Base-by-base conservation (phyloP, 2,329 filamentous ascomycete species). In the Talaromyces rugulosus region DNA sequence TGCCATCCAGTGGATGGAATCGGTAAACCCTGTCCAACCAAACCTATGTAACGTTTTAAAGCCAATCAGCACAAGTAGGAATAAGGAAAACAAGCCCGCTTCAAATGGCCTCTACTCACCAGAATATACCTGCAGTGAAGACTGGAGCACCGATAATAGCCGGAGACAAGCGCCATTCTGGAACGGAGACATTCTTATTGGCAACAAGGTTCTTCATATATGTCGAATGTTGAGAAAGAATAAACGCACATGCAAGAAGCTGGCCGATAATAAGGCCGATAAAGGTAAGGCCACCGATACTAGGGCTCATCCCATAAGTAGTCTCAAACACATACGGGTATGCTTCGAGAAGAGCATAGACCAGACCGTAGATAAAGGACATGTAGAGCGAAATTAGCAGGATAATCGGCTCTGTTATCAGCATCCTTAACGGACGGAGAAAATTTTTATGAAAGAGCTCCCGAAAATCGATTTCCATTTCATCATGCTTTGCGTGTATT, bases 381-480 rank as follows among this genome's bases (percentile, higher is more conserved):
- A 75, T 69, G 56, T 77, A 78, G 2, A 81, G 57, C 0, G 80
- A 81, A 30, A 82, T 67, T 2, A 80, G 64, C 4, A 79, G 61
- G 3, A 82, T 67, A 56, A 82, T 81, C 0, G 81, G 80, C 59
- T 83, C 80, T n/a, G 71, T 62, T 4, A 76, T 42, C 6, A 82
- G 65, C 78, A 82, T 80, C 53, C 67, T 62, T 23, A 75, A 72
- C 7, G 77, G 76, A 23, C 73, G 71, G 28, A 74, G 62, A 2
- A 81, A 68, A 61, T 80, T 81, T 18, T 76, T 76, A 5, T 68
- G 65, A 0, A 71, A 58, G 50, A 82, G 66, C 12, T 68, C 70
- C 14, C 66, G 66, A 5, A 74, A 33, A 31, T 72, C 69, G 4
- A 77, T 62, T 0, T 66, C 68, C 3, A 68, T 62, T 64, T 81